Percentiles rank a stretch among this genome's conserved stretches.
phyloP scores from a whole-genome alignment of 1,284 basidiomycete species.

The Termitomyces sp. region DNA sequence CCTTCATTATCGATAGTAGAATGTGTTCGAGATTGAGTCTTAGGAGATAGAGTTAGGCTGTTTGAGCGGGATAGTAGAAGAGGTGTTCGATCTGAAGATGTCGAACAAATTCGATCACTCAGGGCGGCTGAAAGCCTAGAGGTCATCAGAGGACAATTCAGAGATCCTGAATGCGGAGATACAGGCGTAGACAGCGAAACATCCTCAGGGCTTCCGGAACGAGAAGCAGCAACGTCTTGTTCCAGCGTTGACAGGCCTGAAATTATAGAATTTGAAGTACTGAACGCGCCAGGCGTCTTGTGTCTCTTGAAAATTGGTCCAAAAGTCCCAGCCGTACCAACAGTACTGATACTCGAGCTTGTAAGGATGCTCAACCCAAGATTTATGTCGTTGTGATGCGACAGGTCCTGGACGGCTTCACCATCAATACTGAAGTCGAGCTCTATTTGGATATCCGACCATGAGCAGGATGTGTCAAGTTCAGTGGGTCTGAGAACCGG shows the following conservation, averaged over 20 bases:
- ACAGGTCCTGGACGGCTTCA: neutral
- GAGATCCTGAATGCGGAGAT: neutral
- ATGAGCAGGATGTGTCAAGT: conserved; percentile 35
- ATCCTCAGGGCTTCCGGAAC: neutral
- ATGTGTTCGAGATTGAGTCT: neutral
- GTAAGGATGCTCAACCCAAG: conserved; percentile 2
- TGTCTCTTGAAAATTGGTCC: conserved; percentile 17
- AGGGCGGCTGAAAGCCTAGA: neutral
- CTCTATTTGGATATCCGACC: conserved; percentile 53
- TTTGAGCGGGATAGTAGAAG: neutral
- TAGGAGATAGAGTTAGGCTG: neutral
- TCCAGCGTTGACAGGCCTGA: neutral
- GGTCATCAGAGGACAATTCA: neutral
- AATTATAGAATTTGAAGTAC: neutral
- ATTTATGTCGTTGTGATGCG: neutral
- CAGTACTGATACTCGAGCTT: conserved; percentile 11
- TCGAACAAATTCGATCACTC: neutral
- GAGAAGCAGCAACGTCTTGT: neutral
- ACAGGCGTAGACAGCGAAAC: neutral
- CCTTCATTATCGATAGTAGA: neutral
- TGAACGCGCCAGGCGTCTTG: neutral
- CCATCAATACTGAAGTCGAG: conserved; percentile 17
- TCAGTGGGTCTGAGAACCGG: conserved; percentile 39
- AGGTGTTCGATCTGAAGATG: neutral
- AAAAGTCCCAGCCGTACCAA: conserved; percentile 21